Evolutionary conservation across 768 basidiomycete species (phyloP).

Genomic region (Piloderma croceum): DNA sequence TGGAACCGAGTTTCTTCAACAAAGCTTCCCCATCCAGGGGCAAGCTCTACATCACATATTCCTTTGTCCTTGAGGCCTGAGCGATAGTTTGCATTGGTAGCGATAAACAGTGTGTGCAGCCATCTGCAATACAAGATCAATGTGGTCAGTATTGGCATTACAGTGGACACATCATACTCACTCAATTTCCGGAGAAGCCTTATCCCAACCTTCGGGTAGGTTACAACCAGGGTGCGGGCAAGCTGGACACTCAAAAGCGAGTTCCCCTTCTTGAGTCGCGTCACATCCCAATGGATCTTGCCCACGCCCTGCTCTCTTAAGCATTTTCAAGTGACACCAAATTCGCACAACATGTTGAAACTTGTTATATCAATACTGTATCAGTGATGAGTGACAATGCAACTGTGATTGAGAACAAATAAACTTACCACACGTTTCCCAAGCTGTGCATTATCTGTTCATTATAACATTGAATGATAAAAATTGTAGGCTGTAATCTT

Average conservation of each 20-base stretch:
- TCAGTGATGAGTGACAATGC: not conserved
- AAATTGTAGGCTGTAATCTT: slow-evolving; percentile 4
- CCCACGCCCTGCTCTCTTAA: slow-evolving; percentile 20
- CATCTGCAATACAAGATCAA: slow-evolving; percentile 4
- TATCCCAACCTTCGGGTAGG: slow-evolving; percentile 7
- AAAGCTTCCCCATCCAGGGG: slow-evolving; percentile 6
- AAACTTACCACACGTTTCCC: slow-evolving; percentile 2
- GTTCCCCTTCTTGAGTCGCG: slow-evolving; percentile 10
- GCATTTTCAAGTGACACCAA: slow-evolving; percentile 18
- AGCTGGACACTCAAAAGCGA: slow-evolving; percentile 20
- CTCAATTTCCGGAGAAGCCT: too few relatives aligned
- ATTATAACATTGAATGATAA: slow-evolving; percentile 2
- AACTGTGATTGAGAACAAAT: not conserved
- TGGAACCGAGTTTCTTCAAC: slow-evolving; percentile 4
- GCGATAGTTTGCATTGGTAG: slow-evolving; percentile 9
- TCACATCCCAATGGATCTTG: slow-evolving; percentile 6
- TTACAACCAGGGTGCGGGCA: slow-evolving; percentile 21
- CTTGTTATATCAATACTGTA: slow-evolving; percentile 4
- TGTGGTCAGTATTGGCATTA: not conserved
- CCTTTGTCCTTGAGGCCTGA: slow-evolving; percentile 1
- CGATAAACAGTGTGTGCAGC: slow-evolving; percentile 7
- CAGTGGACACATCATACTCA: not conserved
- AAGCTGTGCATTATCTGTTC: slow-evolving; percentile 6
- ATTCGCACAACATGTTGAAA: slow-evolving; percentile 5
- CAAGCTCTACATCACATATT: slow-evolving; percentile 7